Conservation (phyloP, 257 asterid genomes). For the Datura wrightii region DNA sequence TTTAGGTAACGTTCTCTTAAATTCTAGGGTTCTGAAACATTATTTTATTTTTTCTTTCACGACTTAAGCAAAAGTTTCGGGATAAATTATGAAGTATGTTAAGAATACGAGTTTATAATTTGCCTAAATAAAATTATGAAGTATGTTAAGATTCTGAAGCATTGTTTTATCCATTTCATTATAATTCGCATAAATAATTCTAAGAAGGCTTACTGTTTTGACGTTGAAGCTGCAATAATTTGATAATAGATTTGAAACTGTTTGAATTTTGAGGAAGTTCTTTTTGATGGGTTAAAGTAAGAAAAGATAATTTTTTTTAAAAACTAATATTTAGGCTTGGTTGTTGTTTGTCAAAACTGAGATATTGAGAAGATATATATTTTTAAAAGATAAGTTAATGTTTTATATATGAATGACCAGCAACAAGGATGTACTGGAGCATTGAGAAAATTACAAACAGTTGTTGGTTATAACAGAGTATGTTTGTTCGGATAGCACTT, state of each 20-base stretch:
- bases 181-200: background rate
- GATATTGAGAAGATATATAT: background rate
- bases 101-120: background rate
- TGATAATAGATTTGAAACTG: background rate
- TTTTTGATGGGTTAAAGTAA: conserved; percentile 17
- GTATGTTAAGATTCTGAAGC: background rate
- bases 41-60: background rate
- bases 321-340: background rate
- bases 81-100: background rate
- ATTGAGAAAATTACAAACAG: background rate
- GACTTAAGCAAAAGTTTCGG: background rate
- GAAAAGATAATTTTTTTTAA: background rate
- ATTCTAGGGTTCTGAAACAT: conserved; percentile 39
- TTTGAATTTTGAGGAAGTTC: background rate
- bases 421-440: background rate
- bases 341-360: background rate
- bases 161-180: background rate
- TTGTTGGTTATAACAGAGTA: background rate
- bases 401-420: background rate
- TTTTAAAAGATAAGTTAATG: background rate
- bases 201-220: background rate
- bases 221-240: background rate
- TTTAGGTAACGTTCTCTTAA: conserved; percentile 52
- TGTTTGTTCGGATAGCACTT: background rate
- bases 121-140: background rate